Evolutionary conservation across 2,329 filamentous ascomycete genomes (phyloP), one percentile per base, ranked within the genome.

Genomic region (Remersonia thermophila): DNA sequence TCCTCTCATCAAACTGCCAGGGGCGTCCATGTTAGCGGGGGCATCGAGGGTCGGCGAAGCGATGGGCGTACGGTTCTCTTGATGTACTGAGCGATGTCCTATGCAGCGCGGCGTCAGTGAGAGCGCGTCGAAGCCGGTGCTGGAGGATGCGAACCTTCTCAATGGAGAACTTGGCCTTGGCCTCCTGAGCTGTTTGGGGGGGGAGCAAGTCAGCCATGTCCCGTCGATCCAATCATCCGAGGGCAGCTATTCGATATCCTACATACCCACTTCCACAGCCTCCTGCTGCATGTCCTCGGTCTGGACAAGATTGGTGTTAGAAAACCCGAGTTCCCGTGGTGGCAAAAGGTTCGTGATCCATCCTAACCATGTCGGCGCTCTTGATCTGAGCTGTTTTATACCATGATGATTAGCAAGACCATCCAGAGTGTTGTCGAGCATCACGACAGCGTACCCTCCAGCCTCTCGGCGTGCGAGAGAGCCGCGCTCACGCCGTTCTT

Each of bases 291-390:
- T 94, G 53, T 95, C 87, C 41, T 96, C 89, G 53, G 80, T 89
- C 91, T 96, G n/a, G n/a, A n/a, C n/a, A n/a, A n/a, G n/a, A n/a
- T n/a, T n/a, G n/a, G n/a, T n/a, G n/a, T n/a, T n/a, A n/a, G n/a
- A n/a, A n/a, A n/a, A n/a, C n/a, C n/a, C n/a, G n/a, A n/a, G n/a
- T n/a, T n/a, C n/a, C n/a, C n/a, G n/a, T n/a, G n/a, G n/a, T n/a
- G n/a, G n/a, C n/a, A n/a, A n/a, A n/a, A n/a, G n/a, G n/a, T n/a
- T n/a, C n/a, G n/a, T n/a, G n/a, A n/a, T n/a, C n/a, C n/a, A n/a
- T n/a, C n/a, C n/a, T n/a, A 71, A 96, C 91, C 91, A 98, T 98
- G 58, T 98, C 91, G 41, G 85, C 89, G 51, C 87, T 94, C 70
- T 98, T 98, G 63, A 98, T 80, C 65, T 94, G 86, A 45, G 85